Base-by-base conservation (phyloP, 1,139 yeast species). In the Pichia sp. region DNA sequence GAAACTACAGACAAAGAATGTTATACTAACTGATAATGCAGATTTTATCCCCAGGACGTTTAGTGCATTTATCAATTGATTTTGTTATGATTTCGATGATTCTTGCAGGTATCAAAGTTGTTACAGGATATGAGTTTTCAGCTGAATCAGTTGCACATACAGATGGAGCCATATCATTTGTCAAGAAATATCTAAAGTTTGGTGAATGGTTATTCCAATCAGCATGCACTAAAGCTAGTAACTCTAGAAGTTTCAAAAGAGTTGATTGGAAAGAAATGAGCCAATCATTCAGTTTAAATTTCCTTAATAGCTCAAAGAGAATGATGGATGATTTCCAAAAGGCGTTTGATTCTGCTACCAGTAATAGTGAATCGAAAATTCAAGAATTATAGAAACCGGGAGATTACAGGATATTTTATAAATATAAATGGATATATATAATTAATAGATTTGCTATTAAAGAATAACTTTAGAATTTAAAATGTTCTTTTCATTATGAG, bases 21-120 rank as follows among this genome's bases (percentile, higher is more conserved):
- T 11, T 18, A 38, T 45, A 36, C 50, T 47, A 43, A 47, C 50
- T 28, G 6, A 7, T 6, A 36, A 14, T 27, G 19, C 27, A 45
- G 47, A 36, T 54, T 42, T 46, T 52, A n/a, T 50, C 55, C 16
- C 62, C 79, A 36, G 84, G 84, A 0, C 78, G 72, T 62, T 58
- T 80, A 45, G 69, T 78, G 2, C 87, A 82, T 63, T 80, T 80
- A 56, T 72, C 83, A 0, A 60, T 81, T 45, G 89, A 83, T 60
- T 70, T 83, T 53, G 75, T 84, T 2, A 68, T 84, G 53, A 68
- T 83, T 22, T 81, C 88, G 3, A 76, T 84, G 64, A 70, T 84
- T 28, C 70, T 84, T 36, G 88, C 90, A 0, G 87, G 86, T 1
- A 71, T 84, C 50, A 81, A 83, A 61, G 71, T 83, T 52, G 79